Percentiles rank a stretch among this genome's conserved stretches.
Conservation (phyloP, 2,329 filamentous ascomycete species). For the Graphilbum fragrans region DNA sequence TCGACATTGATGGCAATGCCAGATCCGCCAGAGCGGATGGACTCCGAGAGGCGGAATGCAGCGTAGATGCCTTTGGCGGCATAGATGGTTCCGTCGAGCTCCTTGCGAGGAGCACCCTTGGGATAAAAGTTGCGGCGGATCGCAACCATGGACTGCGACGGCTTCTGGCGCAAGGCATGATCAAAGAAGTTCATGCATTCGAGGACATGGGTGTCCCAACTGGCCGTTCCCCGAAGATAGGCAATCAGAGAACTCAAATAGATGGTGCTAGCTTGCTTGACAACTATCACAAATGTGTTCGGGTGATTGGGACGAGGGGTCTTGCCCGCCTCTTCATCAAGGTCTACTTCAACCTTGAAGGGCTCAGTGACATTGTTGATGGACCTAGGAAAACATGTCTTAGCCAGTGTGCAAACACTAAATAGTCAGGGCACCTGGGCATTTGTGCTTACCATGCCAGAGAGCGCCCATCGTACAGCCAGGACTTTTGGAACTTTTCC, state of each 20-base stretch:
- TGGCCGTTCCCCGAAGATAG: constrained; percentile 50
- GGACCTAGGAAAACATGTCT: constrained; percentile 16
- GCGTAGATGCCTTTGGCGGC: constrained; percentile 85
- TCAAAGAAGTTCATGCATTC: constrained; percentile 83
- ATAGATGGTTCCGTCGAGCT: constrained; percentile 46
- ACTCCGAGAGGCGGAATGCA: constrained; percentile 63
- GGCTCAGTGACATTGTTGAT: constrained; percentile 27
- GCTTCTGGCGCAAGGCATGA: constrained; percentile 73
- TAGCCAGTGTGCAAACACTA: neutral
- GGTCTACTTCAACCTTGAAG: constrained; percentile 50
- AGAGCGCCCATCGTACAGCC: constrained; percentile 74
- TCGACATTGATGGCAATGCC: constrained; percentile 78
- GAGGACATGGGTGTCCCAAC: constrained; percentile 55
- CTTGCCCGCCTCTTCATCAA: constrained; percentile 50
- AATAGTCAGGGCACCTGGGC: constrained; percentile 9
- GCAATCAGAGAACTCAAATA: constrained; percentile 51
- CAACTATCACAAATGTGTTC: constrained; percentile 44
- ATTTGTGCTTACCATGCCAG: constrained; percentile 67
- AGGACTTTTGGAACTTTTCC: constrained; percentile 31
- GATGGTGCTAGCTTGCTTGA: constrained; percentile 55
- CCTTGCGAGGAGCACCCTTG: constrained; percentile 29
- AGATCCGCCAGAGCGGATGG: constrained; percentile 31
- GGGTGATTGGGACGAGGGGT: constrained; percentile 19
- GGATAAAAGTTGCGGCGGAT: constrained; percentile 81
- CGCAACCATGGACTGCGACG: constrained; percentile 51